A percentile compares a stretch with the other conserved stretches of the same genome.
Evolutionary conservation across 805 yeast species (phyloP).

Genomic region (Zygosaccharomyces bisporus): DNA sequence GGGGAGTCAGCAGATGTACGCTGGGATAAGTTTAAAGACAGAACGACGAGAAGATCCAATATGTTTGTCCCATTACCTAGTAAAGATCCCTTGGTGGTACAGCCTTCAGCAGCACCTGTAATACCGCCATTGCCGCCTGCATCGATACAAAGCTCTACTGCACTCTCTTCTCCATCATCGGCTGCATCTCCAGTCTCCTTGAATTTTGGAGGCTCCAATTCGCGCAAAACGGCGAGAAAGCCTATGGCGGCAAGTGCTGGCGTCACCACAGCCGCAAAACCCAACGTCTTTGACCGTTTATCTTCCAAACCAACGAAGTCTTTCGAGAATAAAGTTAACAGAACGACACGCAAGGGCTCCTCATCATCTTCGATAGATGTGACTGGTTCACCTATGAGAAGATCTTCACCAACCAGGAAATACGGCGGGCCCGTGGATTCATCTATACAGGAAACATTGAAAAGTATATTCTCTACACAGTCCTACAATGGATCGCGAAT

Average conservation of each 20-base stretch:
- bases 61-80: slow-evolving; percentile 36
- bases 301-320: slow-evolving; percentile 32
- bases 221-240: slow-evolving; percentile 9
- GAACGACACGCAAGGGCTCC: slow-evolving; percentile 13
- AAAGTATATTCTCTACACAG: slow-evolving; percentile 26
- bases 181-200: slow-evolving; percentile 1
- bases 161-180: not conserved
- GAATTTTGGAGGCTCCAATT: not conserved
- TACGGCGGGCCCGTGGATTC: slow-evolving; percentile 17
- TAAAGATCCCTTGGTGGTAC: slow-evolving; percentile 33
- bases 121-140: slow-evolving; percentile 1
- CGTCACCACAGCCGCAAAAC: not conserved
- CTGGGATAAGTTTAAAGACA: slow-evolving; percentile 11
- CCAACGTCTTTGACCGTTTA: slow-evolving; percentile 33
- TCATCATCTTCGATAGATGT: slow-evolving; percentile 27
- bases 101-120: slow-evolving; percentile 12
- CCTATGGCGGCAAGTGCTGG: slow-evolving; percentile 3
- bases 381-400: slow-evolving; percentile 32
- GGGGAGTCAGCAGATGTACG: slow-evolving; percentile 6
- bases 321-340: slow-evolving; percentile 28
- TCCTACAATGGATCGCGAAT: not conserved
- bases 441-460: slow-evolving; percentile 30
- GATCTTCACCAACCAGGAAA: slow-evolving; percentile 17
- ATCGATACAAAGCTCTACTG: slow-evolving; percentile 1
- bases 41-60: slow-evolving; percentile 31